Percentiles rank a stretch among this genome's conserved stretches.
phyloP scores from a whole-genome alignment of 768 basidiomycete genomes.

The Cystofilobasidium capitatum region DNA sequence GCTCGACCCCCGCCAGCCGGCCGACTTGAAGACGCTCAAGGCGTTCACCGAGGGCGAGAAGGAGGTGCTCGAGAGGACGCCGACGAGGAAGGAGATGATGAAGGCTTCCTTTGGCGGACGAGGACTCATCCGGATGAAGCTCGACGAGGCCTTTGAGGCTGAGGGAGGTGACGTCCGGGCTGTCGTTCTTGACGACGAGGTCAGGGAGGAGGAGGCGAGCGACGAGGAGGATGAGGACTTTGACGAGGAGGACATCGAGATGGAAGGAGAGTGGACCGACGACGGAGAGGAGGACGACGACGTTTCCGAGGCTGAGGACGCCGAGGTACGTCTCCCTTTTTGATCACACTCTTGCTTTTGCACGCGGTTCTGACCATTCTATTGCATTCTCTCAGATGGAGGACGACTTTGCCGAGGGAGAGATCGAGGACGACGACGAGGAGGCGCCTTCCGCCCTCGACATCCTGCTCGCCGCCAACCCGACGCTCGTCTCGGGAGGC shows the following conservation, averaged over 20 bases:
- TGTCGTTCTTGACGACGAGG: conserved; percentile 41
- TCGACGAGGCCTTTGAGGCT: conserved; percentile 34
- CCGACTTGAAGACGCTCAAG: conserved; percentile 34
- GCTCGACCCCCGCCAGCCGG: conserved; percentile 17
- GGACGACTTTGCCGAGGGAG: conserved; percentile 36
- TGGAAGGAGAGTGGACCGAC: conserved; percentile 39
- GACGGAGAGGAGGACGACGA: conserved; percentile 44
- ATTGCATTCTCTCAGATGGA: conserved; percentile 28
- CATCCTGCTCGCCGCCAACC: conserved; percentile 19
- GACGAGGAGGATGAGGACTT: conserved; percentile 32
- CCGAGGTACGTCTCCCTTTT: conserved; percentile 29
- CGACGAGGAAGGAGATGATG: conserved; percentile 55
- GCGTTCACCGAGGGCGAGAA: conserved; percentile 49
- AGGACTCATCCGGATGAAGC: conserved; percentile 52
- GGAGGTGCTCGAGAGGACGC: conserved; percentile 45
- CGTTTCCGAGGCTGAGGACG: conserved; percentile 30
- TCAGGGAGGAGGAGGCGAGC: conserved; percentile 11
- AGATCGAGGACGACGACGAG: conserved; percentile 32
- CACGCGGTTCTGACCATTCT: not conserved
- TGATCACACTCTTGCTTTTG: not conserved
- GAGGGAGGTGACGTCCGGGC: conserved; percentile 41
- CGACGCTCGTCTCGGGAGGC: conserved; percentile 6
- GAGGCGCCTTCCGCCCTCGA: conserved; percentile 23
- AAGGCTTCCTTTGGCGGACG: conserved; percentile 33
- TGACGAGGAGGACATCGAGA: conserved; percentile 43